Evolutionary conservation across 1,139 yeast genomes (phyloP).

Genomic region (Geotrichum siamense): DNA sequence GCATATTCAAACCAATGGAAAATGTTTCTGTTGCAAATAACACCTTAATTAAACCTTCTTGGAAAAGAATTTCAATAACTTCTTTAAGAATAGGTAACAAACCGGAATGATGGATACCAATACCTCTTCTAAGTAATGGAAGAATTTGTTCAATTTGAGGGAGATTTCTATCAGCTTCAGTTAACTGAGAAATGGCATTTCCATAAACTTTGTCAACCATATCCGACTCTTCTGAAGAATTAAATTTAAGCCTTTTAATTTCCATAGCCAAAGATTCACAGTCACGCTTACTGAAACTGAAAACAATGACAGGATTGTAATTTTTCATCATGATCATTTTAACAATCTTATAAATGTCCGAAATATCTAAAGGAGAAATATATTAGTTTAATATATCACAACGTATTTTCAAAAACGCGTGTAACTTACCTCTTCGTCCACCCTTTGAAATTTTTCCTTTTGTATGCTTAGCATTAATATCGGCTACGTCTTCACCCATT

Average conservation of each 20-base stretch:
- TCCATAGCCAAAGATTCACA: conserved; percentile 91
- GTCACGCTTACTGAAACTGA: conserved; percentile 92
- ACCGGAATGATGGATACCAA: conserved; percentile 98
- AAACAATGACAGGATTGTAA: conserved; percentile 96
- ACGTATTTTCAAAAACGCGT: no score
- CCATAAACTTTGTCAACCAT: conserved; percentile 81
- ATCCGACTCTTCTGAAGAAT: conserved; percentile 85
- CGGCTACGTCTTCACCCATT: conserved; percentile 40
- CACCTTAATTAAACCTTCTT: conserved; percentile 93
- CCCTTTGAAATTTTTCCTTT: conserved; percentile 44
- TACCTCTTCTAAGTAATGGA: conserved; percentile 87
- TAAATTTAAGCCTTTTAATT: conserved; percentile 91
- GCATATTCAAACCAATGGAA: conserved; percentile 96
- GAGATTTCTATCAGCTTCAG: conserved; percentile 83
- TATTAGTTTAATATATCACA: background rate
- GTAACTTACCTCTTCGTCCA: conserved; percentile 39
- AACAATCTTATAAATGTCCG: conserved; percentile 93
- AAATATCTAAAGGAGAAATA: no score
- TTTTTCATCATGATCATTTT: conserved; percentile 96
- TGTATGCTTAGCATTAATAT: conserved; percentile 25
- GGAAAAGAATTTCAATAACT: conserved; percentile 92
- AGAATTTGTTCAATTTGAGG: conserved; percentile 91
- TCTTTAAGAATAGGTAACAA: conserved; percentile 91
- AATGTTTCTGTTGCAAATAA: conserved; percentile 97
- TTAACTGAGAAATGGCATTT: conserved; percentile 79